Conservation (phyloP, 148 eudicot species). For the Silene uniflora region DNA sequence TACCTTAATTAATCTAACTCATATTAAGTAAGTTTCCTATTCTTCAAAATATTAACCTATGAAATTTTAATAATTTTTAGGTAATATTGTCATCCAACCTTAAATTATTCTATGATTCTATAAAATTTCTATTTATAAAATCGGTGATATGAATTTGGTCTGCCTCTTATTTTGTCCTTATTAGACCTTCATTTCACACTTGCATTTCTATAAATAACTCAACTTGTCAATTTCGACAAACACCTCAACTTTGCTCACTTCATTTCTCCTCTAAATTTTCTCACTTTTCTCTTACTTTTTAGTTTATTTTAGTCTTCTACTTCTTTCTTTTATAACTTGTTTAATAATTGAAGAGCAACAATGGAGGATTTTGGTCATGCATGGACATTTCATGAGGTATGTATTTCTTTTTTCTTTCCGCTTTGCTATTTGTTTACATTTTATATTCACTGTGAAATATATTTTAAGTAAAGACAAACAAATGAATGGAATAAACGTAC, state of each 20-base stretch:
- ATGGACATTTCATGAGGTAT: background rate
- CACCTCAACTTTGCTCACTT: background rate
- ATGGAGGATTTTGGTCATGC: background rate
- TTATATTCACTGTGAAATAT: too few relatives aligned
- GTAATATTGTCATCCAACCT: background rate
- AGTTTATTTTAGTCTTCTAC: too few relatives aligned
- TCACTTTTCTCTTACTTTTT: background rate
- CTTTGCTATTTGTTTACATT: too few relatives aligned
- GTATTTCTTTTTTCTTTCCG: too few relatives aligned
- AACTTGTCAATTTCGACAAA: background rate
- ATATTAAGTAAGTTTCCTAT: background rate
- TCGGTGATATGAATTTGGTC: background rate
- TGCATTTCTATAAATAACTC: background rate
- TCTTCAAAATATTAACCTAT: background rate
- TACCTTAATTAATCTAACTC: background rate
- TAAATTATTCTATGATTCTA: background rate
- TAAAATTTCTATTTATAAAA: background rate
- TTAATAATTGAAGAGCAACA: background rate
- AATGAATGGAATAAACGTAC: too few relatives aligned
- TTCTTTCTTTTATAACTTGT: background rate
- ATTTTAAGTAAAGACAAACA: too few relatives aligned
- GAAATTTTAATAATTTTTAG: background rate
- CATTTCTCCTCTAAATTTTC: background rate
- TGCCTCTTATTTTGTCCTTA: background rate
- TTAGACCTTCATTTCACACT: background rate